Base-by-base conservation (phyloP, 495 filamentous ascomycete genomes). In the Aspergillus incahuasiensis region DNA sequence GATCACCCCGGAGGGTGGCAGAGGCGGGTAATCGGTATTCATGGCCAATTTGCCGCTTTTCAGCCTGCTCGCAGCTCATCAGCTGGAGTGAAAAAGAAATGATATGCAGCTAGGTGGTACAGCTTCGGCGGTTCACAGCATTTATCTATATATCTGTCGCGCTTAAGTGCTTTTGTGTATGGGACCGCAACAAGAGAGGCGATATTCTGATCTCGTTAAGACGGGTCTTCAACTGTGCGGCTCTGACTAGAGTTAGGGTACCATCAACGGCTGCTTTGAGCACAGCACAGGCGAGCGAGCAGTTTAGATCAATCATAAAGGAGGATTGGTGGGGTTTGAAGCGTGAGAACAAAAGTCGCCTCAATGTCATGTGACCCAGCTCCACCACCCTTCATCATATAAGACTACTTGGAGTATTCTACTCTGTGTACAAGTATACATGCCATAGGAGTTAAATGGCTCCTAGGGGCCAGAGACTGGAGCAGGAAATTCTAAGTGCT, bases 1-100 rank as follows among this genome's bases (percentile, higher is more conserved):
- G 43, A 45, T 16, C 11, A 7, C 46, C 22, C 12, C 13, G 34
- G 53, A 32, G 9, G 44, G 32, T 20, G 44, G 43, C 21, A 50
- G 39, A 22, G 60, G 52, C 46, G 60, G 51, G 43, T 58, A 52
- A 24, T 61, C 57, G 11, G 54, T 56, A 47, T 54, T 45, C 55
- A 59, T 58, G 13, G 22, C 39, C n/a, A 34, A 2, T 24, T 24
- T 16, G 15, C 13, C 19, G 42, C 45, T 47, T 32, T 16, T 49
- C 45, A 48, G 47, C 32, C 32, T 22, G n/a, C 5, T 13, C n/a
- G 45, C n/a, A 45, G 25, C 28, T 48, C 46, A 48, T 35, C 6
- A 3, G 35, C 25, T 35, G 28, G 5, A 12, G 25, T 35, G 46
- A 48, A 13, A 34, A 35, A 35, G n/a, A 48, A 34, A 35, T 18